These are phyloP conservation scores for Trypanosoma avium DNA, from an alignment of 208 protist species.

Conservation along the genomic window DNA sequence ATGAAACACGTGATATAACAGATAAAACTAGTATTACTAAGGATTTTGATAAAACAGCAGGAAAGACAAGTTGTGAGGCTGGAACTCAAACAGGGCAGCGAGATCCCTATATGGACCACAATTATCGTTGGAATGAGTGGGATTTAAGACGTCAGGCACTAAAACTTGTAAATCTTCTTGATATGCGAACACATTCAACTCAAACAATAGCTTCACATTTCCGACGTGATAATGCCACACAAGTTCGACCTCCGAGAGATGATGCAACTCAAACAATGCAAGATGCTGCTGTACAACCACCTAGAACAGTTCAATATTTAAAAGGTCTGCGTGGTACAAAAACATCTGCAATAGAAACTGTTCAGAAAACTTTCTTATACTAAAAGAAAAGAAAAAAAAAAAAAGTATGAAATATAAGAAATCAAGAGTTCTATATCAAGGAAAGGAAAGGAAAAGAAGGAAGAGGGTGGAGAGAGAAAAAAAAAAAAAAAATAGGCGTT, in stretches of 20 bases:
- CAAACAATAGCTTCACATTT: constrained; percentile 89
- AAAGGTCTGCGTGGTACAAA: constrained; percentile 86
- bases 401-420: background rate
- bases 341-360: constrained; percentile 75
- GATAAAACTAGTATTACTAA: too few relatives aligned
- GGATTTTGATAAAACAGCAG: background rate
- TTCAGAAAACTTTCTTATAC: constrained; percentile 76
- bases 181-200: constrained; percentile 83
- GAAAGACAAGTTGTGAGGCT: constrained; percentile 22
- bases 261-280: constrained; percentile 78
- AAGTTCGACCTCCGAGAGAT: constrained; percentile 68
- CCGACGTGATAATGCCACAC: constrained; percentile 76
- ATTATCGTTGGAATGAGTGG: constrained; percentile 95
- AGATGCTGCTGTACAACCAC: constrained; percentile 80
- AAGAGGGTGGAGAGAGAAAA: background rate
- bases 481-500: background rate
- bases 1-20: constrained; percentile 42
- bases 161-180: constrained; percentile 87
- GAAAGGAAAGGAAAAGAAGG: background rate
- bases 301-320: constrained; percentile 82
- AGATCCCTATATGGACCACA: constrained; percentile 81
- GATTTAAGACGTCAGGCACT: constrained; percentile 88
- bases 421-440: constrained; percentile 8
- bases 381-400: constrained; percentile 24
- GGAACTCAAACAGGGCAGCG: constrained; percentile 88